These are phyloP conservation scores for Fusarium penzigii DNA, from an alignment of 2,329 filamentous ascomycete species.

Conservation along the genomic window DNA sequence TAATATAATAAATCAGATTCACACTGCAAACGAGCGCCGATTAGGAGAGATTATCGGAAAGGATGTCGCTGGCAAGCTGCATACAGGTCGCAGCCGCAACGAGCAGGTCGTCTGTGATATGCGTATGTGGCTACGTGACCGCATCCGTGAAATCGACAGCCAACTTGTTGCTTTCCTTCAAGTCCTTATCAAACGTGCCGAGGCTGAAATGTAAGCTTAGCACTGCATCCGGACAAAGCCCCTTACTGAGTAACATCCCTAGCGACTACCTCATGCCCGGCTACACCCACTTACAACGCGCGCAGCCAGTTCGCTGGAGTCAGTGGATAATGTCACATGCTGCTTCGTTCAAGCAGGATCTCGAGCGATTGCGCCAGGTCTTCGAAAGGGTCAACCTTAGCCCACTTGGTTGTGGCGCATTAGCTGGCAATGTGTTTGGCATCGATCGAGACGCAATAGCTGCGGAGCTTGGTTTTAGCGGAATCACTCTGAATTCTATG, in stretches of 20 bases:
- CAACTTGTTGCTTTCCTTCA: constrained; percentile 70
- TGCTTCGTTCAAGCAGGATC: constrained; percentile 24
- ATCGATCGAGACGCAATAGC: constrained; percentile 35
- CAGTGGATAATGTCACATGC: constrained; percentile 29
- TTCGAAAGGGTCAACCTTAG: constrained; percentile 27
- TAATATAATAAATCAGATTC: constrained; percentile 39
- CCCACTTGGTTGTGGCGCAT: constrained; percentile 29
- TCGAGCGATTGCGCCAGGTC: constrained; percentile 26
- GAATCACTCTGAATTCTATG: constrained; percentile 70
- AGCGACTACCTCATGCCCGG: constrained; percentile 32
- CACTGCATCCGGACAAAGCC: constrained; percentile 13
- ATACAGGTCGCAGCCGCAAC: constrained; percentile 84
- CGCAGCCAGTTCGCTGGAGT: constrained; percentile 24
- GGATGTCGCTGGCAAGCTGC: constrained; percentile 82
- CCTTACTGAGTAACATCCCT: constrained; percentile 21
- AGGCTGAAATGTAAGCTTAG: constrained; percentile 39
- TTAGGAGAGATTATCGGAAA: constrained; percentile 85
- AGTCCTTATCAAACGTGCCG: constrained; percentile 64
- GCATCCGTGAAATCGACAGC: constrained; percentile 68
- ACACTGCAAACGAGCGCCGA: constrained; percentile 71
- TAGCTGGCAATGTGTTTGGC: constrained; percentile 31
- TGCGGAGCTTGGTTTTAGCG: constrained; percentile 71
- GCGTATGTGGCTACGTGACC: constrained; percentile 82
- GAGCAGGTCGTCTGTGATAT: constrained; percentile 91
- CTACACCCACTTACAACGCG: constrained; percentile 30